These are phyloP conservation scores for Omphalea diandra DNA, from an alignment of 441 rosid genomes.

Conservation along the genomic window DNA sequence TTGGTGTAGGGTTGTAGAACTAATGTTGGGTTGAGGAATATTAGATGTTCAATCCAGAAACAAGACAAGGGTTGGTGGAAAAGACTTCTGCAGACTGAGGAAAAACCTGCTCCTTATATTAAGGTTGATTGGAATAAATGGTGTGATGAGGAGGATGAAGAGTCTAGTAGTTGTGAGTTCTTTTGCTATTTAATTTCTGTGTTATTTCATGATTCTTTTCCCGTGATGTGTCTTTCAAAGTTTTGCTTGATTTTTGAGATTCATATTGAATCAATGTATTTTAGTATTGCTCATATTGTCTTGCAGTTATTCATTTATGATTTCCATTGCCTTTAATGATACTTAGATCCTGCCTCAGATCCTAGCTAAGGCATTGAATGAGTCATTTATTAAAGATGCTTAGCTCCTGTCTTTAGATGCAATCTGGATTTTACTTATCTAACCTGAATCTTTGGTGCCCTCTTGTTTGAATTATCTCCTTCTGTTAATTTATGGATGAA, in stretches of 20 bases:
- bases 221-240: too few species aligned
- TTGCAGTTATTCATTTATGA: neutral
- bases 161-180: slow-evolving; percentile 51
- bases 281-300: neutral
- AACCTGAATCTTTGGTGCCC: neutral
- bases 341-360: neutral
- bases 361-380: too few species aligned
- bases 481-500: neutral
- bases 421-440: neutral
- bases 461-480: neutral
- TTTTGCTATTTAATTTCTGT: neutral
- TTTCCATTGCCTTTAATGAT: neutral
- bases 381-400: neutral
- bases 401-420: neutral
- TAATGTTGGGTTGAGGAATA: slow-evolving; percentile 83
- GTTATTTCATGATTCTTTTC: neutral
- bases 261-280: neutral
- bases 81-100: slow-evolving; percentile 71
- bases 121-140: slow-evolving; percentile 99
- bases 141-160: slow-evolving; percentile 95
- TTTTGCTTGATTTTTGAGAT: neutral
- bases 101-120: slow-evolving; percentile 93
- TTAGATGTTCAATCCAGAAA: slow-evolving; percentile 69
- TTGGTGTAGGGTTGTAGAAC: slow-evolving; percentile 65
- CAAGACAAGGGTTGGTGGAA: slow-evolving; percentile 94